Percentiles rank a stretch among this genome's conserved stretches.
Conservation (phyloP, 768 basidiomycete genomes). For the Candolleomyces eurysporus region DNA sequence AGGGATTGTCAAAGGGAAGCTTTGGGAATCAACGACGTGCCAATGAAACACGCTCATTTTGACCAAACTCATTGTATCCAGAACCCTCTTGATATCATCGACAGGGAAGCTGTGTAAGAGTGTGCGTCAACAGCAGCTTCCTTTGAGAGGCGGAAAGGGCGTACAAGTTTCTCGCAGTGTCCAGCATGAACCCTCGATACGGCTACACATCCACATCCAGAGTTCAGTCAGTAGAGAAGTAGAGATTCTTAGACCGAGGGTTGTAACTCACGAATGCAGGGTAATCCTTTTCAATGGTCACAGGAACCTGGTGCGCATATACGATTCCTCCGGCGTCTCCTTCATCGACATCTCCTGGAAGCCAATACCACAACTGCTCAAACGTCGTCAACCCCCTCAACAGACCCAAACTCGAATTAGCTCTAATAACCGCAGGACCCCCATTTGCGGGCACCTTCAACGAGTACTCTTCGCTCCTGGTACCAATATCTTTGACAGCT, state of each 20-base stretch:
- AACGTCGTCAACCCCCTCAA: constrained; percentile 79
- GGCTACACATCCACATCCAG: constrained; percentile 37
- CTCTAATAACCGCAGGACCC: constrained; percentile 48
- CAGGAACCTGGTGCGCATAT: constrained; percentile 55
- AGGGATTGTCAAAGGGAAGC: constrained; percentile 66
- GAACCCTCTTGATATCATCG: constrained; percentile 59
- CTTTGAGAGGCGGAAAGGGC: constrained; percentile 17
- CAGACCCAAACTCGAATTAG: constrained; percentile 65
- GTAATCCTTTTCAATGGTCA: constrained; percentile 53
- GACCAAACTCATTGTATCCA: constrained; percentile 76
- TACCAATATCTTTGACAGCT: constrained; percentile 45
- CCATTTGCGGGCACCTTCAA: constrained; percentile 56
- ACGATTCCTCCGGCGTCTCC: constrained; percentile 45
- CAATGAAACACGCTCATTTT: constrained; percentile 81
- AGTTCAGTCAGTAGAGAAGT: too few species aligned
- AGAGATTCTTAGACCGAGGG: not conserved
- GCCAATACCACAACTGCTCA: constrained; percentile 65
- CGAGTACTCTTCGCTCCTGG: constrained; percentile 58
- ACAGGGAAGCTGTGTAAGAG: constrained; percentile 50
- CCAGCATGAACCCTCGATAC: constrained; percentile 77
- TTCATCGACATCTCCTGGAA: constrained; percentile 11
- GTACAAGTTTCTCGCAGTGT: constrained; percentile 76
- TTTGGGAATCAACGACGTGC: constrained; percentile 81
- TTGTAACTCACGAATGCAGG: constrained; percentile 58
- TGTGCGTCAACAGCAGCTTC: not conserved